Conservation (phyloP, 768 basidiomycete species). For the Suillus spraguei region DNA sequence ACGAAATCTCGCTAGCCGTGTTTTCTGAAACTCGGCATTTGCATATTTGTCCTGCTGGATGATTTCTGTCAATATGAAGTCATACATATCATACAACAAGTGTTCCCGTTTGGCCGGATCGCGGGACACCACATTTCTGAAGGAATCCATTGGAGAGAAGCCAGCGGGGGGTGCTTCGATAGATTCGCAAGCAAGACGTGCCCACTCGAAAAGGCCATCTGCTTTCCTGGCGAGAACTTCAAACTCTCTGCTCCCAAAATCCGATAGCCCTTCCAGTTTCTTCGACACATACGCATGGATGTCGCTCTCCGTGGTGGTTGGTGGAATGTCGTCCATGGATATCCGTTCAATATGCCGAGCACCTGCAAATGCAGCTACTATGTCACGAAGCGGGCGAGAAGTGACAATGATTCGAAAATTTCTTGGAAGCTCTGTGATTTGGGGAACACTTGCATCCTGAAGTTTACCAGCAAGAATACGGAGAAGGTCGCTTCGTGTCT, state of each 20-base stretch:
- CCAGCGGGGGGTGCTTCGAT: slow-evolving; percentile 3
- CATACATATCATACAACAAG: slow-evolving; percentile 15
- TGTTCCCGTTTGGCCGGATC: slow-evolving; percentile 2
- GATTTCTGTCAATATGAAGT: slow-evolving; percentile 10
- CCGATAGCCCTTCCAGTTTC: neutral
- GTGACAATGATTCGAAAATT: slow-evolving; percentile 16
- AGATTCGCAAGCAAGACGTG: no score
- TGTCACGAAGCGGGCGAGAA: slow-evolving; percentile 7
- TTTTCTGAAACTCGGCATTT: neutral
- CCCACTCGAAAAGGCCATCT: slow-evolving; percentile 15
- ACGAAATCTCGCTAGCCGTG: slow-evolving; percentile 8
- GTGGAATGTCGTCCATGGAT: slow-evolving; percentile 12
- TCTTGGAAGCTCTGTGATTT: slow-evolving; percentile 3
- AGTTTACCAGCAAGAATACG: slow-evolving; percentile 7
- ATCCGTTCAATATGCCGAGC: slow-evolving; percentile 1
- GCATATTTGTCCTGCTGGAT: neutral
- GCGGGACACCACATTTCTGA: neutral
- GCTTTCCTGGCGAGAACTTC: slow-evolving; percentile 4
- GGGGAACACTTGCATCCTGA: neutral
- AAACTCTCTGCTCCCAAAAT: slow-evolving; percentile 5
- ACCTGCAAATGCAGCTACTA: neutral
- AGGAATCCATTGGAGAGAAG: slow-evolving; percentile 6
- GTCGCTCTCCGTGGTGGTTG: slow-evolving; percentile 3
- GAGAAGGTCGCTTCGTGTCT: slow-evolving; percentile 18
- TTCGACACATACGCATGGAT: slow-evolving; percentile 12